Percentiles rank a stretch among this genome's conserved stretches.
These are phyloP conservation scores for Xylariomycetidae sp. DNA, from an alignment of 2,329 filamentous ascomycete species.

Conservation along the genomic window DNA sequence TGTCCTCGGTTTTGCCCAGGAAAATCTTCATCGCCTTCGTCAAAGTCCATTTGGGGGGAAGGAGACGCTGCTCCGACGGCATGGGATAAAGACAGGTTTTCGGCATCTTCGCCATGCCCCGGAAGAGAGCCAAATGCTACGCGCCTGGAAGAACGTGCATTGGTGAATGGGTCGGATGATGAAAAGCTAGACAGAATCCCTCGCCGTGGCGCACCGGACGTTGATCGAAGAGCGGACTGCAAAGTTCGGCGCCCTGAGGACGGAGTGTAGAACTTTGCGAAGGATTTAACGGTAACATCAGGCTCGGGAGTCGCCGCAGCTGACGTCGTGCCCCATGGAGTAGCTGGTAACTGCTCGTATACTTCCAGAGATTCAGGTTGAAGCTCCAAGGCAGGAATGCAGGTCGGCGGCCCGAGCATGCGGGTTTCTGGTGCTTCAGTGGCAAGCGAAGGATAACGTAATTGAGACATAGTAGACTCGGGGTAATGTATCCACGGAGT, in stretches of 20 bases:
- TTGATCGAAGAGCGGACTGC: constrained; percentile 4
- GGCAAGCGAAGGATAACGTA: background rate
- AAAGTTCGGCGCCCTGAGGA: constrained; percentile 34
- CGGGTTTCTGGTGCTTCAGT: background rate
- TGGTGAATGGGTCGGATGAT: constrained; percentile 10
- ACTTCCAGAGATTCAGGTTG: background rate
- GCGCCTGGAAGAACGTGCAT: constrained; percentile 14
- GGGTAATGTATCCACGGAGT: background rate
- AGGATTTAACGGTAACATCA: constrained; percentile 43
- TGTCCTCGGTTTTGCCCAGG: constrained; percentile 39
- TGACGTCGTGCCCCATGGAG: no score
- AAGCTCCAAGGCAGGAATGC: background rate
- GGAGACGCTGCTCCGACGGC: constrained; percentile 32
- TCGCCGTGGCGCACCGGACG: constrained; percentile 8
- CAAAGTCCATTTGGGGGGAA: constrained; percentile 32
- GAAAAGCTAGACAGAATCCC: constrained; percentile 17
- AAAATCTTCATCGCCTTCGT: constrained; percentile 24
- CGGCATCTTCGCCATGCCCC: constrained; percentile 19
- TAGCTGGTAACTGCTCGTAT: no score
- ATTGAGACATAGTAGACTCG: background rate
- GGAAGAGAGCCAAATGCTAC: constrained; percentile 31
- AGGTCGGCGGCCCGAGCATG: background rate
- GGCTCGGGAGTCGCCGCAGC: constrained; percentile 43
- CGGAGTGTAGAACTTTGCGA: constrained; percentile 46
- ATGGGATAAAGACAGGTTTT: constrained; percentile 6